Evolutionary conservation across 441 rosid species (phyloP).

Genomic region (Euphorbia neoarborescens): DNA sequence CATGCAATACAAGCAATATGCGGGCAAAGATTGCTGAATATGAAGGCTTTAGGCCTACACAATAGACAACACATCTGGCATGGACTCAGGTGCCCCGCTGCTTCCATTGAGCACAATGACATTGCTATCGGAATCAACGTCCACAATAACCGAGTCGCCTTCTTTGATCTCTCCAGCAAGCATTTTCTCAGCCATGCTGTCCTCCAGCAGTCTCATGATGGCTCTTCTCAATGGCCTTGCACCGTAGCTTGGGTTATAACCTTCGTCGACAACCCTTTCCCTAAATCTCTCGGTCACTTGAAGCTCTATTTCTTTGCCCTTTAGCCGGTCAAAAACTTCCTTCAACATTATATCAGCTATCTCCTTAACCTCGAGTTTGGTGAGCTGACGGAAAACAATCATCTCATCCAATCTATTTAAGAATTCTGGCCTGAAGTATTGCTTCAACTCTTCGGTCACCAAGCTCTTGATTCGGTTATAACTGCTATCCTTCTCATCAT

Average conservation of each 20-base stretch:
- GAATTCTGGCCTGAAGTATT: constrained; percentile 90
- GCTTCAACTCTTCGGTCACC: constrained; percentile 84
- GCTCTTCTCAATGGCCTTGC: constrained; percentile 97
- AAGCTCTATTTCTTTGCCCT: constrained; percentile 76
- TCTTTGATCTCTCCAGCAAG: constrained; percentile 91
- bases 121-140: constrained; percentile 73
- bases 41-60: constrained; percentile 29
- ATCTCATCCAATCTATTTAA: constrained; percentile 91
- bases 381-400: constrained; percentile 93
- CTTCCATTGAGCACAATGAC: constrained; percentile 79
- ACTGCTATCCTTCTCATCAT: constrained; percentile 88
- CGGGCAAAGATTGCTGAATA: constrained; percentile 5
- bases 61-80: constrained; percentile 49
- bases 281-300: constrained; percentile 89
- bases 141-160: constrained; percentile 87
- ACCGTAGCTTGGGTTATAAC: constrained; percentile 89
- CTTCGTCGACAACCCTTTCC: constrained; percentile 89
- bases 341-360: constrained; percentile 87
- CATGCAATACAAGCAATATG: constrained; percentile 27
- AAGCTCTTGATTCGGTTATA: constrained; percentile 87
- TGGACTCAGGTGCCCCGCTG: constrained; percentile 50
- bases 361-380: constrained; percentile 89
- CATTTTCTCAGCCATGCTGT: constrained; percentile 99
- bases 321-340: constrained; percentile 80
- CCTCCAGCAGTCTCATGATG: constrained; percentile 88